Conservation (phyloP, 257 asterid genomes). For the Ehretia macrophylla region DNA sequence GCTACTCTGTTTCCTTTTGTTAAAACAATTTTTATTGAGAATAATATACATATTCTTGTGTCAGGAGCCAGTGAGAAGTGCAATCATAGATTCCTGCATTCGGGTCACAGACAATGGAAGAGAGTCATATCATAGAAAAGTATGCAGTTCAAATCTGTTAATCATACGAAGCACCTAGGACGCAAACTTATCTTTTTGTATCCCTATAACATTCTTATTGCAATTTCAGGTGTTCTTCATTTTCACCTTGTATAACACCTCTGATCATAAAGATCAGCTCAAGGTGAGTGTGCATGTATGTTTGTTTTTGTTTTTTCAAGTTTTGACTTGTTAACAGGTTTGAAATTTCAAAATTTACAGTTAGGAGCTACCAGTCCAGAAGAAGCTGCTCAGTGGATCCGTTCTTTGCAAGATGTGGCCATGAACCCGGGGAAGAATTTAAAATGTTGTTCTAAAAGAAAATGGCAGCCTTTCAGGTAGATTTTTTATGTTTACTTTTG, state of each 20-base stretch:
- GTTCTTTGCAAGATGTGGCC: conserved; percentile 58
- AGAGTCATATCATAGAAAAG: conserved; percentile 56
- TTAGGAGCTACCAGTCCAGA: conserved; percentile 84
- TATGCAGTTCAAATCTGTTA: neutral
- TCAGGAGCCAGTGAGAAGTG: conserved; percentile 79
- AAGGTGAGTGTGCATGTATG: conserved; percentile 44
- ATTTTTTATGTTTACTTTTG: neutral
- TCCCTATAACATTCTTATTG: conserved; percentile 3
- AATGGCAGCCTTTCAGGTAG: conserved; percentile 82
- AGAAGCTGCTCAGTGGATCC: conserved; percentile 79
- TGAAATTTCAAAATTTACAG: conserved; percentile 32
- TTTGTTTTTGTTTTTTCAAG: conserved; percentile 3
- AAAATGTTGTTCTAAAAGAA: conserved; percentile 44
- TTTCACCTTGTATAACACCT: conserved; percentile 60
- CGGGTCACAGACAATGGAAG: conserved; percentile 88
- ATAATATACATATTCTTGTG: neutral
- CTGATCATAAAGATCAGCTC: conserved; percentile 70
- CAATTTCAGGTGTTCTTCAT: conserved; percentile 41
- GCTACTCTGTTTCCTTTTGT: neutral
- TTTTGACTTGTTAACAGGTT: conserved; percentile 3
- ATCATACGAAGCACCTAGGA: neutral
- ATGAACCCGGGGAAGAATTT: conserved; percentile 42
- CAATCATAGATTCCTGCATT: conserved; percentile 88
- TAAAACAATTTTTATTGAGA: neutral
- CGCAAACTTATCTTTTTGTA: neutral